Evolutionary conservation across 495 filamentous ascomycete genomes (phyloP), one percentile per base, ranked within the genome.

Genomic region (Talaromyces thailandensis): DNA sequence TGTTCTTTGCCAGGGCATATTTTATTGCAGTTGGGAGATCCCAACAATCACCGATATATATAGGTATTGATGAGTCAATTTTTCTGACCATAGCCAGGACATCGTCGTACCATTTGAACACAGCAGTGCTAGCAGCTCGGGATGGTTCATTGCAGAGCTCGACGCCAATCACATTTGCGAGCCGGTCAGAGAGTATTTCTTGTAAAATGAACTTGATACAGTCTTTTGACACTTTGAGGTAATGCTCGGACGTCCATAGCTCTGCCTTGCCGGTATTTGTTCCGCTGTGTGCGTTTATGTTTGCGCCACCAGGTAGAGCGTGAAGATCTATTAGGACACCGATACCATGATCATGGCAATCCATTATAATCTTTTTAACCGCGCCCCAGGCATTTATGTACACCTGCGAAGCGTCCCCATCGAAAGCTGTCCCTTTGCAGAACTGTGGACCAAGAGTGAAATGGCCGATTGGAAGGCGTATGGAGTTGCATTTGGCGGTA

Each of bases 41-140:
- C 80, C 82, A 83, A 12, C 67, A 80, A 65, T 85, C 83, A 24
- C 74, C 79, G 63, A 86, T 78, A 65, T 83, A 81, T 29, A 85
- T 66, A 1, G 81, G 81, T 6, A 86, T 65, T 18, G 60, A 75
- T 4, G 70, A 21, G 66, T 84, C 80, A 53, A 84, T 71, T 6
- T 60, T 57, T 7, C 65, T 71, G 60, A 79, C 70, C 26, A 71
- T 70, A 8, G 68, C 57, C 28, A 85, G 70, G 43, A 78, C 76
- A 23, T 70, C 63, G 51, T 81, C 77, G 65, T 84, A 84, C 79
- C 79, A 86, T 16, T 70, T 71, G 57, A 77, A 79, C 75, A 85
- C 78, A 21, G 76, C 75, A 12, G 72, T 65, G 21, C 26, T 31
- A 4, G 77, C 75, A 12, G 75, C 67, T 65, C 67, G 75, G 45